Conservation (phyloP, 345 rosid genomes). For the Eutrema heterophyllum region DNA sequence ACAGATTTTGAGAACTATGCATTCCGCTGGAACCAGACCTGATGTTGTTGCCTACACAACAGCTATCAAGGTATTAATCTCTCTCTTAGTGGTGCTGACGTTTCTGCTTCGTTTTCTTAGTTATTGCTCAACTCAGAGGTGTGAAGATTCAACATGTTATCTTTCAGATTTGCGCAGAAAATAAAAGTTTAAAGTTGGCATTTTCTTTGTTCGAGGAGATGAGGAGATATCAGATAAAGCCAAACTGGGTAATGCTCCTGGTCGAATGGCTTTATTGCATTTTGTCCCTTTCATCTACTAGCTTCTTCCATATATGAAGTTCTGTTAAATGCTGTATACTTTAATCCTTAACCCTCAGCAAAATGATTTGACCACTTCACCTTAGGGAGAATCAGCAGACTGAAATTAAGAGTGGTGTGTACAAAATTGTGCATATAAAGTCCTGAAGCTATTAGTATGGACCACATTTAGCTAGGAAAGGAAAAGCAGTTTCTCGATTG, state of each 20-base stretch:
- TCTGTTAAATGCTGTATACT: background rate
- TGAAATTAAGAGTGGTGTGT: background rate
- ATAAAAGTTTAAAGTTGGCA: conserved; percentile 57
- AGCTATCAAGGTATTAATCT: conserved; percentile 65
- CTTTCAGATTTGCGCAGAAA: conserved; percentile 65
- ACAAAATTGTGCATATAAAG: background rate
- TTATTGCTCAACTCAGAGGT: conserved; percentile 4
- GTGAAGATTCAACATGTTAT: conserved; percentile 20
- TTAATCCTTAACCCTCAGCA: background rate
- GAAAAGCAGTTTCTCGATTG: background rate
- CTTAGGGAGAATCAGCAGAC: background rate
- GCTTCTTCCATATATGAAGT: background rate
- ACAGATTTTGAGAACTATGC: conserved; percentile 90
- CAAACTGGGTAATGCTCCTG: conserved; percentile 61
- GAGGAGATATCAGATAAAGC: conserved; percentile 68
- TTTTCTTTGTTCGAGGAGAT: conserved; percentile 77
- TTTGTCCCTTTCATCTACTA: background rate
- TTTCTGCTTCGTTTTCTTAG: background rate
- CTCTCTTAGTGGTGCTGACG: conserved; percentile 17
- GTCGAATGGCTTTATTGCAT: background rate
- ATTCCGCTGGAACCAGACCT: conserved; percentile 57
- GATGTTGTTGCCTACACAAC: conserved; percentile 92
- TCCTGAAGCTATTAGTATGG: background rate
- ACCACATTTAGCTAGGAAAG: background rate
- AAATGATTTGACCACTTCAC: background rate